Percentiles rank a stretch among this genome's conserved stretches.
Conservation (phyloP, 768 basidiomycete genomes). For the Podaxis carcinomalis region DNA sequence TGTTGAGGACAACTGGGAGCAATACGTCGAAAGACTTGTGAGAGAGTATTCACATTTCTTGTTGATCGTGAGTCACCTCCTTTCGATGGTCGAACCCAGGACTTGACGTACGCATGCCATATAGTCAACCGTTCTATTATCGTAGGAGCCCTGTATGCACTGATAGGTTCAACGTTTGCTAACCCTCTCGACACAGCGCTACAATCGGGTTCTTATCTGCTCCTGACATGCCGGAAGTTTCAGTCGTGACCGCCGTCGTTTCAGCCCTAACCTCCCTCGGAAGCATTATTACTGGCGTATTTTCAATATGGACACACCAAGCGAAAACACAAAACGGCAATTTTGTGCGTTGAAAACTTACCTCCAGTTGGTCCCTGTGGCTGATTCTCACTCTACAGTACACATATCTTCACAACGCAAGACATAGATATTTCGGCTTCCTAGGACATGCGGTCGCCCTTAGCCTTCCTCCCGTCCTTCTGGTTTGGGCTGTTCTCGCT, state of each 20-base stretch:
- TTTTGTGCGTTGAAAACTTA: constrained; percentile 29
- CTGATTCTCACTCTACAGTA: constrained; percentile 27
- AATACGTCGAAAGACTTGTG: constrained; percentile 45
- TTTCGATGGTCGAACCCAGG: background rate
- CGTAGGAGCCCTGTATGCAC: constrained; percentile 29
- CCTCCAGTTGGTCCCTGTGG: background rate
- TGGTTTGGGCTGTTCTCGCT: constrained; percentile 49
- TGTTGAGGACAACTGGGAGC: constrained; percentile 46
- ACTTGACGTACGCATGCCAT: background rate
- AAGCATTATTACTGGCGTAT: constrained; percentile 52
- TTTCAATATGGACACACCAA: constrained; percentile 55
- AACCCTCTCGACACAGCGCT: constrained; percentile 27
- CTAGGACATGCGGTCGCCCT: constrained; percentile 48
- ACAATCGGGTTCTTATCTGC: constrained; percentile 46
- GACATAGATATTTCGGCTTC: constrained; percentile 38
- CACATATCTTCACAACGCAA: constrained; percentile 50
- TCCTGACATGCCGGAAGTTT: constrained; percentile 32
- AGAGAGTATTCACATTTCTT: constrained; percentile 55
- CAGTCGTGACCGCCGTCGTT: constrained; percentile 34
- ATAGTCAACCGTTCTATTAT: constrained; percentile 50
- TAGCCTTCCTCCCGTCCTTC: constrained; percentile 48
- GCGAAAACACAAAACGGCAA: constrained; percentile 38
- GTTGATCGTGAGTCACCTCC: constrained; percentile 38
- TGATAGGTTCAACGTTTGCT: background rate
- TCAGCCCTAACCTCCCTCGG: constrained; percentile 49